phyloP scores from a whole-genome alignment of 768 basidiomycete genomes.

The Podaxis sp. region DNA sequence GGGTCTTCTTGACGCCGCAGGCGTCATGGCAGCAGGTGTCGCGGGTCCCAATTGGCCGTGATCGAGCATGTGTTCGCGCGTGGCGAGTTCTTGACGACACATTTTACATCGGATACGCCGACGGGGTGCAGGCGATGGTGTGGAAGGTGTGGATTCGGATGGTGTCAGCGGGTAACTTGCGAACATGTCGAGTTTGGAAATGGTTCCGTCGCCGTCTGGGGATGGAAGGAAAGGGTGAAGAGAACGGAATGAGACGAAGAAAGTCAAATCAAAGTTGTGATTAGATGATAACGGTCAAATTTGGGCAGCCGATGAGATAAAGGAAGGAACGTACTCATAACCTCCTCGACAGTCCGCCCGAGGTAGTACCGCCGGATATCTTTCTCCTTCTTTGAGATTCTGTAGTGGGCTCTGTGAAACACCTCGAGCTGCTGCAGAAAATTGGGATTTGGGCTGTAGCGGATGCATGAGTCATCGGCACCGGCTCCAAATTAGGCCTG shows the following conservation, averaged over 20 bases:
- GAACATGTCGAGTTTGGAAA: constrained; percentile 69
- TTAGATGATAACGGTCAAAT: neutral
- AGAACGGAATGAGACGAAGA: neutral
- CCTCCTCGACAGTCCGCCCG: constrained; percentile 67
- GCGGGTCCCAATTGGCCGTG: constrained; percentile 77
- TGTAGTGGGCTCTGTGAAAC: constrained; percentile 71
- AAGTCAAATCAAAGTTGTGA: neutral
- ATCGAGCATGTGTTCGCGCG: constrained; percentile 92
- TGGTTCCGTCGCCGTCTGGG: constrained; percentile 72
- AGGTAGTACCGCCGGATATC: constrained; percentile 81
- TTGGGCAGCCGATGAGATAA: constrained; percentile 9
- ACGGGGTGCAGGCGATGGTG: constrained; percentile 41
- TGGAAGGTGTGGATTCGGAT: constrained; percentile 55
- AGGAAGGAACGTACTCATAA: constrained; percentile 62
- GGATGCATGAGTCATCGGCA: neutral
- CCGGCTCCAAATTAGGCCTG: neutral
- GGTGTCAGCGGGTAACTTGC: constrained; percentile 70
- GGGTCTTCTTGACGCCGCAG: constrained; percentile 41
- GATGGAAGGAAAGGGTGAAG: constrained; percentile 9
- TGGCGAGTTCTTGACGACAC: constrained; percentile 87
- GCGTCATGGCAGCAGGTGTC: constrained; percentile 53
- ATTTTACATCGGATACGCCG: constrained; percentile 86
- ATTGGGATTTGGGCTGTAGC: constrained; percentile 77
- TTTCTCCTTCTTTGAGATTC: constrained; percentile 65
- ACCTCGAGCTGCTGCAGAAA: constrained; percentile 81